These are phyloP conservation scores for Xanthoconium separans DNA, from an alignment of 1,284 basidiomycete genomes.

Conservation along the genomic window DNA sequence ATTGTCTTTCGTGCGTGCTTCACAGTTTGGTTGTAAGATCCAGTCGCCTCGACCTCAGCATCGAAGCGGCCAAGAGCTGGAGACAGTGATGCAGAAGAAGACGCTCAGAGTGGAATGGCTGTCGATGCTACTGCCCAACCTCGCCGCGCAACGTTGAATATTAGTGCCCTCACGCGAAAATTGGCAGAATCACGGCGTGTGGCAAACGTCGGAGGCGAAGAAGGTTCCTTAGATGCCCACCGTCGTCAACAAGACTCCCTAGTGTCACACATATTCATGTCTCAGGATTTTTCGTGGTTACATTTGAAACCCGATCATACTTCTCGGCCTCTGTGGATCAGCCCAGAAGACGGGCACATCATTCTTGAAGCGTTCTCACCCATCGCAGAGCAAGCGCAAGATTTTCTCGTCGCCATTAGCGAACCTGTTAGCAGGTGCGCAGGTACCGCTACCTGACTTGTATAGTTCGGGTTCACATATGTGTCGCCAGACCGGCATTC, in stretches of 20 bases:
- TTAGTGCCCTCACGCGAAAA: conserved; percentile 76
- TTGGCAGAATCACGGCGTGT: conserved; percentile 57
- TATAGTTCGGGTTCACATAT: conserved; percentile 32
- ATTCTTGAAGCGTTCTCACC: conserved; percentile 96
- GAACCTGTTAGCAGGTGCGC: conserved; percentile 97
- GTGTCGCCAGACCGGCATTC: conserved; percentile 78
- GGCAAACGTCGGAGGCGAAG: conserved; percentile 39
- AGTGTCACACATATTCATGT: conserved; percentile 75
- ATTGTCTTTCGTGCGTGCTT: too few species aligned
- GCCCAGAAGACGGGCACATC: conserved; percentile 90
- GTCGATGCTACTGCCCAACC: conserved; percentile 59
- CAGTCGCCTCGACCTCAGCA: too few species aligned
- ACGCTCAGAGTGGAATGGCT: conserved; percentile 12
- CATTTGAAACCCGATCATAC: conserved; percentile 88
- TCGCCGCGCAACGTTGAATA: conserved; percentile 74
- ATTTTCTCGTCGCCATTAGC: conserved; percentile 97
- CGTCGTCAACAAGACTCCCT: conserved; percentile 69
- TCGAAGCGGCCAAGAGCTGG: too few species aligned
- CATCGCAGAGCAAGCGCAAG: conserved; percentile 97
- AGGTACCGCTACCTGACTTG: conserved; percentile 14
- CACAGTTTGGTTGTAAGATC: too few species aligned
- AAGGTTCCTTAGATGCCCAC: conserved; percentile 42
- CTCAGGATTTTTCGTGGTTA: conserved; percentile 83
- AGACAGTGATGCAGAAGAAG: too few species aligned
- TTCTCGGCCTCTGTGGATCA: conserved; percentile 92